Evolutionary conservation across 2,329 filamentous ascomycete genomes (phyloP).

Genomic region (Aspergillus sp.): DNA sequence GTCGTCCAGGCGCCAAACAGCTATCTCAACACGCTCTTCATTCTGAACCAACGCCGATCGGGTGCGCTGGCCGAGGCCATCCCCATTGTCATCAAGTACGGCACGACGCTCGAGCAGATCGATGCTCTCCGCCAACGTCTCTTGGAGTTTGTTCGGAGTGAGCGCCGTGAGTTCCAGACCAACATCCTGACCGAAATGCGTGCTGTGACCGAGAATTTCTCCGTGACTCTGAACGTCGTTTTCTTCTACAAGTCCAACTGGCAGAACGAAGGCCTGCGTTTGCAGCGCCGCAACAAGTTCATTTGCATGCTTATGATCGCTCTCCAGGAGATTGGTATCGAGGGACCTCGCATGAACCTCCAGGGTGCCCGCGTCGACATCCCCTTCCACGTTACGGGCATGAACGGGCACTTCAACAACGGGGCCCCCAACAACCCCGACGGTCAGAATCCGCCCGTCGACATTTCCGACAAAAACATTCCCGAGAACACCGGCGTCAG

Average conservation of each 20-base stretch:
- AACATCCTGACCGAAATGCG: constrained; percentile 85
- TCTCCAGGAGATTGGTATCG: constrained; percentile 79
- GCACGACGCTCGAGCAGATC: constrained; percentile 78
- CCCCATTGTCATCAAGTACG: constrained; percentile 81
- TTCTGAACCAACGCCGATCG: constrained; percentile 89
- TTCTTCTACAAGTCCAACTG: constrained; percentile 98
- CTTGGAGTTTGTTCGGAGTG: constrained; percentile 74
- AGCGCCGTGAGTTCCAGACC: constrained; percentile 85
- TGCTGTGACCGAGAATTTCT: constrained; percentile 76
- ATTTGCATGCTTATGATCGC: constrained; percentile 86
- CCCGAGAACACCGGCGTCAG: constrained; percentile 31
- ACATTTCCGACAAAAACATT: constrained; percentile 5
- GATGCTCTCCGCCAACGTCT: constrained; percentile 76
- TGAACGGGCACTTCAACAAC: constrained; percentile 43
- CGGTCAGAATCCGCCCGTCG: neutral
- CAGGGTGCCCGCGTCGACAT: constrained; percentile 66
- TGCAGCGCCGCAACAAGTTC: constrained; percentile 90
- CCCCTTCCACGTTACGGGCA: constrained; percentile 62
- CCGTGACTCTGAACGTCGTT: constrained; percentile 83
- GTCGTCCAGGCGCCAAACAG: constrained; percentile 95
- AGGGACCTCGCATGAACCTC: constrained; percentile 73
- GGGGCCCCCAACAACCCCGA: constrained; percentile 29
- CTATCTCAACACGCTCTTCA: constrained; percentile 87
- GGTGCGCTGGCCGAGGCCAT: constrained; percentile 84
- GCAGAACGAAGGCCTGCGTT: constrained; percentile 88